Evolutionary conservation across 2,329 filamentous ascomycete genomes (phyloP), one percentile per base, ranked within the genome.

Genomic region (Ascomycota sp.): DNA sequence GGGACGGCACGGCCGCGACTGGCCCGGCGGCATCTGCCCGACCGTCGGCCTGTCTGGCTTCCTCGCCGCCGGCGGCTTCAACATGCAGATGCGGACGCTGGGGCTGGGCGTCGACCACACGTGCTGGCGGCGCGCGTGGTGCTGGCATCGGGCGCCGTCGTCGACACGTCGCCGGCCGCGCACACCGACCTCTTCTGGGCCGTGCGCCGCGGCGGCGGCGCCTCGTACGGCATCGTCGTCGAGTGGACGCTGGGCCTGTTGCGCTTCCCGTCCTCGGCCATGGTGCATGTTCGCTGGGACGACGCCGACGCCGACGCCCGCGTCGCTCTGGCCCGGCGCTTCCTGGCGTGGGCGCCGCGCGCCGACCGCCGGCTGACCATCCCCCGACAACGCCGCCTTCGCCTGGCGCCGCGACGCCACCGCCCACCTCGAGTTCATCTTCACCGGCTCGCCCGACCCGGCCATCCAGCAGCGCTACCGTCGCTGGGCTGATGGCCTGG

Each of bases 171-270:
- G 11, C 27, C 27, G 2, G 7, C 15, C 5, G 27, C 11, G 9
- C 20, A 61, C 33, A 3, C 35, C 0, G 57, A 64, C 30, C 47
- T 65, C 1, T 65, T 45, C 38, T 51, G 48, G 40, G 59, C 59
- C 3, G 43, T 61, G 6, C 51, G 52, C 21, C 55, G 55, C 12
- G 59, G 59, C 13, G 47, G 50, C 8, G 50, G 49, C 19, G 20
- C 27, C 25, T 63, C 57, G 36, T 56, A 57, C 19, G 58, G 55
- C 30, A 39, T 48, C 30, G 37, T 45, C 4, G 21, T 23, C 21
- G 43, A 48, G 13, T 34, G 34, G 32, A 40, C 35, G 0, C 28
- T 41, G 7, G 27, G 26, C 20, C 29, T 37, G 9, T 32, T 23
- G n/a, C 23, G 21, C 22, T 36, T 33, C 33, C 36, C 36, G 3